A percentile compares a stretch with the other conserved stretches of the same genome.
phyloP scores from a whole-genome alignment of 139 green algal species.

The Protoeuglena noctilucae region DNA sequence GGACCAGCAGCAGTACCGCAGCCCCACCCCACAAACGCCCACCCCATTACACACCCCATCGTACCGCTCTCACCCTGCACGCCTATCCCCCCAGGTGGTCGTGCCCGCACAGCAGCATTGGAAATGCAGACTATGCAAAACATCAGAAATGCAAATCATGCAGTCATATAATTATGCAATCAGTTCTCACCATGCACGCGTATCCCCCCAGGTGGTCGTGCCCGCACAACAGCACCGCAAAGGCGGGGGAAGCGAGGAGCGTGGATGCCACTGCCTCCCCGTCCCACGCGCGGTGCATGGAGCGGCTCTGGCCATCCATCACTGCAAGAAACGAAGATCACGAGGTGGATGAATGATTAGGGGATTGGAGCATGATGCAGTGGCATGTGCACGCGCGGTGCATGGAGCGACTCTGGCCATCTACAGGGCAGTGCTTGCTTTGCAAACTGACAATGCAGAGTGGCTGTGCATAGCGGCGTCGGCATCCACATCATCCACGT shows the following conservation, averaged over 20 bases:
- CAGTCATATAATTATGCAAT: neutral
- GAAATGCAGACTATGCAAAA: slow-evolving; percentile 12
- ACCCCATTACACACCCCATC: too few species aligned
- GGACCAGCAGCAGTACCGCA: too few species aligned
- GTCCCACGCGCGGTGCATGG: slow-evolving; percentile 43
- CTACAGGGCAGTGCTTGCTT: neutral
- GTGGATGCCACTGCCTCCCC: slow-evolving; percentile 12
- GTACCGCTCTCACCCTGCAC: neutral
- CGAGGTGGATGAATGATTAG: slow-evolving; percentile 11
- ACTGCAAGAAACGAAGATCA: slow-evolving; percentile 36
- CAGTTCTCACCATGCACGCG: neutral
- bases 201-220: slow-evolving; percentile 45
- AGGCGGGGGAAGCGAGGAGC: slow-evolving; percentile 10
- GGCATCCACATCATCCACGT: too few species aligned
- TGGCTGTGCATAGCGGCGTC: neutral
- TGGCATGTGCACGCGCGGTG: neutral
- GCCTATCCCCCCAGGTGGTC: slow-evolving; percentile 36
- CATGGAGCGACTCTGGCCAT: neutral
- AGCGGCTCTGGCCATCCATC: slow-evolving; percentile 15
- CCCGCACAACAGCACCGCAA: slow-evolving; percentile 24
- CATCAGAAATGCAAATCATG: neutral
- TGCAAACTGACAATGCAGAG: neutral
- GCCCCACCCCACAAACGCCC: too few species aligned
- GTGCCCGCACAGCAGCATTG: slow-evolving; percentile 28
- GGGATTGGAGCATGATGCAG: neutral